Percentiles rank a stretch among this genome's conserved stretches.
phyloP scores from a whole-genome alignment of 2,329 filamentous ascomycete genomes.

The Gaeumannomyces tritici region DNA sequence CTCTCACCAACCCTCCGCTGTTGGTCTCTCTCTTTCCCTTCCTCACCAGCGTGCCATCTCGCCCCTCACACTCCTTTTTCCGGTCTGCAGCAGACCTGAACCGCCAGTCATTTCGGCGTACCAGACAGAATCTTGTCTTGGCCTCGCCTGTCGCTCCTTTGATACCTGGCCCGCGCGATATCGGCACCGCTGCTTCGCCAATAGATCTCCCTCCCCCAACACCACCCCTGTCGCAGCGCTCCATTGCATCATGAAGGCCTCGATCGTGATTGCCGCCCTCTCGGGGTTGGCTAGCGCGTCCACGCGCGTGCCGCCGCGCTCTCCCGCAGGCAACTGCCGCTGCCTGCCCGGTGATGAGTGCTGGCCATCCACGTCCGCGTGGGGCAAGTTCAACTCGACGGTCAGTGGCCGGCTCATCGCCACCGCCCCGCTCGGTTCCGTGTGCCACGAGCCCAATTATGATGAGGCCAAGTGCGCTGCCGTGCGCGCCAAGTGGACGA shows the following conservation, averaged over 20 bases:
- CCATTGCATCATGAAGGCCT: not conserved
- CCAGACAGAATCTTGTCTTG: not conserved
- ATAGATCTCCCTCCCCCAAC: too few species aligned
- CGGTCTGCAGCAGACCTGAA: not conserved
- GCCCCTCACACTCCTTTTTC: not conserved
- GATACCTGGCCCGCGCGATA: not conserved
- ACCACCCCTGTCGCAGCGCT: not conserved
- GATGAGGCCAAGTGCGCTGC: not conserved
- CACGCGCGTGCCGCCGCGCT: not conserved
- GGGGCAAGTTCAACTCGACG: constrained; percentile 6
- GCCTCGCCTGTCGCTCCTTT: not conserved
- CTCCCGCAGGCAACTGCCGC: not conserved
- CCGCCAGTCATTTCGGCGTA: not conserved
- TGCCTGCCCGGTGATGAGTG: constrained; percentile 1
- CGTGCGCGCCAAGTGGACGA: not conserved
- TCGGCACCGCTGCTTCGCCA: too few species aligned
- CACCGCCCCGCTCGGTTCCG: constrained; percentile 1
- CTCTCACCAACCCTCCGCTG: not conserved
- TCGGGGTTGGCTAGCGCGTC: not conserved
- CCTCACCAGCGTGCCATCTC: not conserved
- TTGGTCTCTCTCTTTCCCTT: not conserved
- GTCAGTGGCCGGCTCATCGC: constrained; percentile 7
- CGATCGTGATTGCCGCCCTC: not conserved
- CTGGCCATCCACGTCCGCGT: constrained; percentile 4
- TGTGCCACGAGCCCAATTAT: constrained; percentile 6